Conservation (phyloP, 768 basidiomycete species). For the Mycena sanguinolenta region DNA sequence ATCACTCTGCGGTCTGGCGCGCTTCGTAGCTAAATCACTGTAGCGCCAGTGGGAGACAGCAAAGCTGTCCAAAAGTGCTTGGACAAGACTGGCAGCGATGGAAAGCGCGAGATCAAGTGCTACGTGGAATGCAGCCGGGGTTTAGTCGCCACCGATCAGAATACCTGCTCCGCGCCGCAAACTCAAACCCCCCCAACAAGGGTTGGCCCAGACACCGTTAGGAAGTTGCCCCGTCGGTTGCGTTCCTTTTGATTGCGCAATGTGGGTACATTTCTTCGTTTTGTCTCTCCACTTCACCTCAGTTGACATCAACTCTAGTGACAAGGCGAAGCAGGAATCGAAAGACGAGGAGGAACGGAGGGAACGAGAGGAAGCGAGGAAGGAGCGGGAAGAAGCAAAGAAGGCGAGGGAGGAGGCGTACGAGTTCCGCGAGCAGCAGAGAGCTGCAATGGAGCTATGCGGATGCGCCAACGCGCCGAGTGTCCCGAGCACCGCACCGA, state of each 20-base stretch:
- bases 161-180: not conserved
- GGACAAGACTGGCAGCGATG: not conserved
- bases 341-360: not conserved
- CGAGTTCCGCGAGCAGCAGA: conserved; percentile 6
- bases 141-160: not conserved
- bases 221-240: not conserved
- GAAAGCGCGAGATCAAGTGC: not conserved
- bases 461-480: not conserved
- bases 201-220: too few relatives aligned
- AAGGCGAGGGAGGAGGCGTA: conserved; percentile 7
- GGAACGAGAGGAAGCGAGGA: not conserved
- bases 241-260: not conserved
- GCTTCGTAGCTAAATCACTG: not conserved
- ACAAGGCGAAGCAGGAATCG: not conserved
- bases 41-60: not conserved
- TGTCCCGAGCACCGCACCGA: not conserved
- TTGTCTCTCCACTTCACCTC: not conserved
- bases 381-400: conserved; percentile 9
- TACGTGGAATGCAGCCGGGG: not conserved
- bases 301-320: not conserved
- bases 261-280: conserved; percentile 5
- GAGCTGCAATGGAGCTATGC: not conserved
- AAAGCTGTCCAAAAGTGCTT: not conserved
- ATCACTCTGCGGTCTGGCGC: not conserved
- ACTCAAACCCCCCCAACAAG: too few relatives aligned